A percentile compares a stretch with the other conserved stretches of the same genome.
These are phyloP conservation scores for Fusarium drepaniforme DNA, from an alignment of 2,329 filamentous ascomycete genomes.

Conservation along the genomic window DNA sequence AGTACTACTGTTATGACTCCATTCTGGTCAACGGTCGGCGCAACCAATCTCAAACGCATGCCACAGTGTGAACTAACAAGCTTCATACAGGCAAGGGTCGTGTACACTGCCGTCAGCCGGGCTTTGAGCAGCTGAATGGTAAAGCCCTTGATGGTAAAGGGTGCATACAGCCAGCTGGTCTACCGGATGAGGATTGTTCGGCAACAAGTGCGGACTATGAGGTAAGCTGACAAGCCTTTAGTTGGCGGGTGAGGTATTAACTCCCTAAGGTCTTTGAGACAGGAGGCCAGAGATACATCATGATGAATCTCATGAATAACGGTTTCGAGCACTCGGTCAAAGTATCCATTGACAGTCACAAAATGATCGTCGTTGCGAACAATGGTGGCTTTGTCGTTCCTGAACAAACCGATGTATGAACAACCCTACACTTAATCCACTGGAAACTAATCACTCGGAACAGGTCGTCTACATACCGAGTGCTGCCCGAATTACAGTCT, in stretches of 20 bases:
- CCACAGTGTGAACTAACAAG: neutral
- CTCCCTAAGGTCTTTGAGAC: conserved; percentile 2
- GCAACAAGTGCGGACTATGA: conserved; percentile 2
- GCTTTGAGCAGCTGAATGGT: neutral
- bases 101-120: conserved; percentile 4
- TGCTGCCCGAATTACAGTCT: neutral
- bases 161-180: neutral
- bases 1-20: conserved; percentile 13
- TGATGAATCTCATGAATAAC: conserved; percentile 13
- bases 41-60: neutral
- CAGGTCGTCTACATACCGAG: conserved; percentile 12
- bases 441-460: neutral
- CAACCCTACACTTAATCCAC: neutral
- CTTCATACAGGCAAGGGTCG: conserved; percentile 2
- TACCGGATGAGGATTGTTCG: neutral
- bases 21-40: neutral
- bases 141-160: conserved; percentile 3
- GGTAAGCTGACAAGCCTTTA: neutral
- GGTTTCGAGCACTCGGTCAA: conserved; percentile 12
- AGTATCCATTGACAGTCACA: conserved; percentile 3
- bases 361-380: conserved; percentile 6
- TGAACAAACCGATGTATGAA: neutral
- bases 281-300: neutral
- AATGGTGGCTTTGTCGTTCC: conserved; percentile 13
- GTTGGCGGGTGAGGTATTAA: neutral